Evolutionary conservation across 768 basidiomycete species (phyloP), one percentile per base, ranked within the genome.

Genomic region (Auriscalpium microsporum): DNA sequence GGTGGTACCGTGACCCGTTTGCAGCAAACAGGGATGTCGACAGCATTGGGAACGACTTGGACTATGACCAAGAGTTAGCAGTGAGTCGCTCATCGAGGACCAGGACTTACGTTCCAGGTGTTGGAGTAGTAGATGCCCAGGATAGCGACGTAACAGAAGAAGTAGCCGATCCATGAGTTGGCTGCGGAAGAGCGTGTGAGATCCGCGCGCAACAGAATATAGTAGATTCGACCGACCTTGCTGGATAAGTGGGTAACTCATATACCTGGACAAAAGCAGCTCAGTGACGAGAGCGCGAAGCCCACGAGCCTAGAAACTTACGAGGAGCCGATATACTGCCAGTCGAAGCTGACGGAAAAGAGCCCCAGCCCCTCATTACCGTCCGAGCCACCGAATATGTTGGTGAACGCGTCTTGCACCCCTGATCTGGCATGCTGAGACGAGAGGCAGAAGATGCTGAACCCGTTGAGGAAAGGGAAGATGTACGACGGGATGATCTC

Each of bases 291-390:
- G 16, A 37, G 8, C 21, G n/a, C 1, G 35, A 19, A 16, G 13
- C 16, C 8, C 36, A 11, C 10, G 33, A 16, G 16, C 28, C 5
- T 2, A 28, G 28, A 2, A 28, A 28, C 28, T 4, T 28, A 66
- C 61, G 33, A 37, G 13, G 80, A 80, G 1, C 76, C 76, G 58
- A 84, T 80, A 59, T 82, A 82, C 57, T 83, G 80, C 82, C 82
- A 87, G 61, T 86, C 85, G 48, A 86, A 76, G 17, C 80, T 79
- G 44, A 87, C 56, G 36, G 77, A 79, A 40, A 81, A 54, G n/a
- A 86, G 62, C 0, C 85, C 84, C 42, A 87, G 71, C 0, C 84
- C 85, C 65, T 87, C 84, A 59, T 87, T 87, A 33, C 77, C 83
- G 37, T 79, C 73, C 3, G 78, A 69, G 4, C 86, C 86, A 34